Percentiles rank a stretch among this genome's conserved stretches.
Conservation (phyloP, 2,329 filamentous ascomycete genomes). For the Beauveria sp. region DNA sequence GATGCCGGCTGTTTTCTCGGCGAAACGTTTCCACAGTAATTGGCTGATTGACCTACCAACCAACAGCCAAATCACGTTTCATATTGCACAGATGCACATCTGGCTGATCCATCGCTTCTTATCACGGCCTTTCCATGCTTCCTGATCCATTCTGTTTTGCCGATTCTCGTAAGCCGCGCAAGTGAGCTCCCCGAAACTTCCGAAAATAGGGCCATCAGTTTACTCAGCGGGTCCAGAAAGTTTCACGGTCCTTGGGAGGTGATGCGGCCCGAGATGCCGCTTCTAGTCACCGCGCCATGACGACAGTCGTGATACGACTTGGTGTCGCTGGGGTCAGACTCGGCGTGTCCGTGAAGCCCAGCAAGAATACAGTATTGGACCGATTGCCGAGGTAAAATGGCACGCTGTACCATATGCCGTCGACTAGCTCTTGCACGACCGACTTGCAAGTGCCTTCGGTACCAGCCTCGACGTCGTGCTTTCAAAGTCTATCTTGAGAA, state of each 20-base stretch:
- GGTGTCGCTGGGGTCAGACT: background rate
- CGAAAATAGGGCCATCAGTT: background rate
- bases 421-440: background rate
- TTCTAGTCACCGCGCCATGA: background rate
- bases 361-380: background rate
- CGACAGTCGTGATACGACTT: background rate
- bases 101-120: too few relatives aligned
- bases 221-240: background rate
- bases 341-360: background rate
- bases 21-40: too few relatives aligned
- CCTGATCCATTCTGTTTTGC: background rate
- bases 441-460: background rate
- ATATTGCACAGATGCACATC: too few relatives aligned
- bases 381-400: background rate
- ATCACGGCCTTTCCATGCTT: too few relatives aligned
- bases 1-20: too few relatives aligned
- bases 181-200: background rate
- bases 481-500: background rate
- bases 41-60: too few relatives aligned
- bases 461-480: background rate
- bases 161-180: background rate
- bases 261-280: background rate
- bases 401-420: constrained; percentile 3
- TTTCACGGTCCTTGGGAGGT: background rate
- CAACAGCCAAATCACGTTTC: too few relatives aligned